Evolutionary conservation across 306 rosid genomes (phyloP).

Genomic region (Cercis canadensis): DNA sequence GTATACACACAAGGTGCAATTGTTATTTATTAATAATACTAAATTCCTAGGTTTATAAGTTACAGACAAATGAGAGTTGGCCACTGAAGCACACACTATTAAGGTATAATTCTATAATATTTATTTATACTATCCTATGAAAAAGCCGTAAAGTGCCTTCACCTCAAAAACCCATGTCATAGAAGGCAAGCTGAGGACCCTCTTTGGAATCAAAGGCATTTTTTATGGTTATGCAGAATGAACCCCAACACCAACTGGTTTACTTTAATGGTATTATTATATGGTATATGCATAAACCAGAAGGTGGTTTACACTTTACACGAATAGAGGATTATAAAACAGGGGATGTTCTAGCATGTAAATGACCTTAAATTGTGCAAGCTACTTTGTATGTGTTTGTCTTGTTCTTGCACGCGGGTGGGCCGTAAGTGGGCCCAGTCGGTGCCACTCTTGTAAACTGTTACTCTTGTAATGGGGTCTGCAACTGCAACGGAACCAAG

Average conservation of each 20-base stretch:
- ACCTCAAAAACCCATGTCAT: neutral
- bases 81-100: conserved; percentile 37
- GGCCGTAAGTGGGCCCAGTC: conserved; percentile 33
- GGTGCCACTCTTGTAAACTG: conserved; percentile 44
- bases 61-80: conserved; percentile 52
- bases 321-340: neutral
- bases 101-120: neutral
- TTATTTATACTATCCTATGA: neutral
- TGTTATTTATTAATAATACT: neutral
- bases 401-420: conserved; percentile 50
- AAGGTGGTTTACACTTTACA: conserved; percentile 50
- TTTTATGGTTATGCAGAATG: neutral
- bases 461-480: neutral
- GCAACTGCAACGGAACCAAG: neutral
- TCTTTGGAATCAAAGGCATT: neutral
- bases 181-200: neutral
- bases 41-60: conserved; percentile 32
- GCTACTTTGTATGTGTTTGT: conserved; percentile 23
- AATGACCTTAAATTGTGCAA: conserved; percentile 7
- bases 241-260: neutral
- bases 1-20: neutral
- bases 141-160: too few relatives aligned
- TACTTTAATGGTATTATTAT: conserved; percentile 21
- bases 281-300: conserved; percentile 22
- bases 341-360: neutral